Base-by-base conservation (phyloP, 2,329 filamentous ascomycete genomes). In the Ophidiomyces ophidiicola region DNA sequence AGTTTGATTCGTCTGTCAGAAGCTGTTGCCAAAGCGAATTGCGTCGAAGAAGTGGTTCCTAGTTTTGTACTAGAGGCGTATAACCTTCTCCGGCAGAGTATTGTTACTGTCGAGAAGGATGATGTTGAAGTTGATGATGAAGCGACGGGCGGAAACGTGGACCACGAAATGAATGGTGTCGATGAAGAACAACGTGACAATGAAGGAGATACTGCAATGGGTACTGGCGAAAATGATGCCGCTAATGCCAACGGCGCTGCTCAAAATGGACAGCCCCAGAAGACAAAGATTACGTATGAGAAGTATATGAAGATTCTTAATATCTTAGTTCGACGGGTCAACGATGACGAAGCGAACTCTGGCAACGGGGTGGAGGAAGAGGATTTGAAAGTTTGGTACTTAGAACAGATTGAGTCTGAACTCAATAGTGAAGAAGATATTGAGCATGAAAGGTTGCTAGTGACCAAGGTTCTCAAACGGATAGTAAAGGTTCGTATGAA, bases 1-100 rank as follows among this genome's bases (percentile, higher is more conserved):
- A 88, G 81, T 56, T 78, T 98, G 72, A 96, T 98, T 49, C 85
- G 90, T 47, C 68, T 98, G 41, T 88, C 82, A 39, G 90, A 98
- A 61, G 90, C 90, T n/a, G 94, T 98, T 49, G 90, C 90, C 43
- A 96, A 96, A 63, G 85, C 86, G 43, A 96, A 94, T 57, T 98
- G 90, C 56, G 85, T 94, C 10, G 82, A 88, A 52, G 86, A 94
- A 47, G 82, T 98, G 45, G 78, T 78, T 0, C 72, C 82, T 1
- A 74, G 75, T 0, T 93, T 96, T 62, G 90, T 98, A 11, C 73
- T 81, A 28, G 90, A 98, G 62, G 90, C 88, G 0, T 96, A 81
- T 60, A 85, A 90, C 51, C 72, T 98, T 6, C 74, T 98, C 8
- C 72, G 86, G 29, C 87, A 94, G 62, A 90, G 82, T 60, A 98